Base-by-base conservation (phyloP, 208 protist species). In the Novymonas esmeraldas region DNA sequence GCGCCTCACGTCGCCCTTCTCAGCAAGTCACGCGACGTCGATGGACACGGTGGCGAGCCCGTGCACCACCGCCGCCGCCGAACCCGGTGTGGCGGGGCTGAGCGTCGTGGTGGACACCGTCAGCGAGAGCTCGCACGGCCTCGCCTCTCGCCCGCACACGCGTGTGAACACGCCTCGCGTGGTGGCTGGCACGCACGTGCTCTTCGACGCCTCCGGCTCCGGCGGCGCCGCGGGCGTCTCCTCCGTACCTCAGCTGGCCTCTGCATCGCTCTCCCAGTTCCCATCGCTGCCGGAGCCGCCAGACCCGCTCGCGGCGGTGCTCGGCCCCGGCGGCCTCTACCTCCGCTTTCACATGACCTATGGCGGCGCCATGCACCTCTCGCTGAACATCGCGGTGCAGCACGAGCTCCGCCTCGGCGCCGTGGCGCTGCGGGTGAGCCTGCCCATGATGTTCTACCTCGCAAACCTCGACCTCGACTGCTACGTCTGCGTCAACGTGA, bases 271-370 rank as follows among this genome's bases (percentile, higher is more conserved):
- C 7, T 57, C 70, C 10, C 62, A 70, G 38, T 56, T 67, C 31
- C 62, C 73, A 1, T 41, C 31, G 26, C 55, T 57, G 39, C 49
- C 73, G n/a, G 66, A 62, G 11, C 24, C 48, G 24, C 36, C 52
- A 6, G 76, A 93, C 64, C 24, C 63, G 11, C 62, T 95, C 10
- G 73, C 82, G 2, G 62, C 76, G 0, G 73, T 85, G 34, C 33
- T 92, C 3, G 90, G 90, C 1, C 60, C 67, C 9, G 67, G 71
- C 31, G 90, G 90, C 11, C 68, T 95, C 36, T 82, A 85, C 60
- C 42, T 95, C 2, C 79, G 81, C 31, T 70, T 95, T 3, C 90
- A 95, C 74, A 60, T 92, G 6, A 95, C 90, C 26, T 95, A 95
- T 60, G 90, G 90, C 36, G 90, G 90, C 5, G 56, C 81, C 20